These are phyloP conservation scores for Glycine latifolia DNA, from an alignment of 306 rosid species.

Conservation along the genomic window DNA sequence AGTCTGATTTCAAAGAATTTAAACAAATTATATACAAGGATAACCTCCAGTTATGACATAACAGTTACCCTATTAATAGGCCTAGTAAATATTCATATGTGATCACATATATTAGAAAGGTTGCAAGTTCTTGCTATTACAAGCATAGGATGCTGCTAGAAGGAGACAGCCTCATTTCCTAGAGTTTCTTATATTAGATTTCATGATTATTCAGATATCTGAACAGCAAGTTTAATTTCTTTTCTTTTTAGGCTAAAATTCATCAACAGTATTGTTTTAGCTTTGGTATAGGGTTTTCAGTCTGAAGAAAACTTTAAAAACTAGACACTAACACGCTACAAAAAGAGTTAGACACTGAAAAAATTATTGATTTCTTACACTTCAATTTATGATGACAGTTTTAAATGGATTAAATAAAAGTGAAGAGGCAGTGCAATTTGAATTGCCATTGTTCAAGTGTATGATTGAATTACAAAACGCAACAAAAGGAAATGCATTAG, in stretches of 20 bases:
- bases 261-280: slow-evolving; percentile 5
- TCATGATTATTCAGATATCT: slow-evolving; percentile 14
- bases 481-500: slow-evolving; percentile 11
- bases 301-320: slow-evolving; percentile 28
- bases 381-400: not conserved
- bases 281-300: not conserved
- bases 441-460: slow-evolving; percentile 20
- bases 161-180: not conserved
- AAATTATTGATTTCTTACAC: not conserved
- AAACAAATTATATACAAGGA: slow-evolving; percentile 29
- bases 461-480: slow-evolving; percentile 11
- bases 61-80: not conserved
- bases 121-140: slow-evolving; percentile 6
- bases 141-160: not conserved
- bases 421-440: slow-evolving; percentile 15
- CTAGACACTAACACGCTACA: not conserved
- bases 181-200: slow-evolving; percentile 9
- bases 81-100: not conserved
- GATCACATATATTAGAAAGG: not conserved
- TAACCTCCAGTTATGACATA: not conserved
- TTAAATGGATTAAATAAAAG: slow-evolving; percentile 7
- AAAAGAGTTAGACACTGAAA: not conserved
- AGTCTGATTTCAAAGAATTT: not conserved
- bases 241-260: slow-evolving; percentile 22
- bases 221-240: not conserved